phyloP scores from a whole-genome alignment of 345 rosid genomes.

The Citrus medica region DNA sequence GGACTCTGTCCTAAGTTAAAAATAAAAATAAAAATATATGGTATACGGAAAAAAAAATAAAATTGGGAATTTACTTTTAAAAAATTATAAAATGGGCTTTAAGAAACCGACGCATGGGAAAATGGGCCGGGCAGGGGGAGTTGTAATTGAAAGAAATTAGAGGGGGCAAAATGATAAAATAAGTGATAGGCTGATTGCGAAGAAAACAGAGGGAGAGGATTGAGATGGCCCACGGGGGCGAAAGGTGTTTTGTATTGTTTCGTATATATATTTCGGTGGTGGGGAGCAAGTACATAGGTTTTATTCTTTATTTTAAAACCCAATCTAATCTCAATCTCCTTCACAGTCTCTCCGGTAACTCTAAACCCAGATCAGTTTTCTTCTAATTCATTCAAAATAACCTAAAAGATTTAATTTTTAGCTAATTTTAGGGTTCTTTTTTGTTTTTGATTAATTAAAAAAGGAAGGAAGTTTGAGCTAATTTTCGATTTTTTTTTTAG shows the following conservation, averaged over 20 bases:
- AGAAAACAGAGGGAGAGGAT: conserved; percentile 3
- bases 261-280: conserved; percentile 7
- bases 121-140: background rate
- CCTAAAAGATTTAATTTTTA: background rate
- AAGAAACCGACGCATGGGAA: background rate
- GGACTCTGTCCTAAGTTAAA: no score
- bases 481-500: background rate
- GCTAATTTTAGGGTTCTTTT: background rate
- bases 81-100: background rate
- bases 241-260: background rate
- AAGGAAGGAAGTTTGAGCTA: background rate
- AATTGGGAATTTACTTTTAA: no score
- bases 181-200: background rate
- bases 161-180: background rate
- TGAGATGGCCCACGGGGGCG: conserved; percentile 24
- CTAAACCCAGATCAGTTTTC: background rate
- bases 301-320: no score
- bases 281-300: background rate
- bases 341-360: background rate
- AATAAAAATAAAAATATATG: no score
- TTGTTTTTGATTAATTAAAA: background rate
- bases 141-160: background rate
- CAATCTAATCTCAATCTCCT: background rate
- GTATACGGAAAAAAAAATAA: no score
- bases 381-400: background rate